These are phyloP conservation scores for Tillandsia leiboldiana DNA, from an alignment of 176 grass and related monocot genomes.

Conservation along the genomic window DNA sequence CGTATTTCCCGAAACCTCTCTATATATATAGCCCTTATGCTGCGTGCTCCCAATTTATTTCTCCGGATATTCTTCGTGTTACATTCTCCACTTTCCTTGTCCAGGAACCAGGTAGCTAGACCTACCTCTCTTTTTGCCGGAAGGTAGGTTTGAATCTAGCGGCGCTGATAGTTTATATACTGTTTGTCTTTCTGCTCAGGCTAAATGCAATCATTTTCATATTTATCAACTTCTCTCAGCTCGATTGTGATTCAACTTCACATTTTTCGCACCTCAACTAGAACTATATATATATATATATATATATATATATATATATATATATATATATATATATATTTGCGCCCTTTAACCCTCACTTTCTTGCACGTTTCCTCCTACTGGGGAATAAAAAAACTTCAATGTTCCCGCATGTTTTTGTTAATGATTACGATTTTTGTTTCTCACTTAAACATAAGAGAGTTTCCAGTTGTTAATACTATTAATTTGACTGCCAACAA, in stretches of 20 bases:
- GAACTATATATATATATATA: background rate
- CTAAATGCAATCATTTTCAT: background rate
- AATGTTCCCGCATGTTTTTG: background rate
- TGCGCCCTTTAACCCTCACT: background rate
- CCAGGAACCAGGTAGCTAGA: background rate
- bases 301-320: background rate
- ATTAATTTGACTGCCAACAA: background rate
- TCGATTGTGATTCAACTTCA: background rate
- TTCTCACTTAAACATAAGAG: background rate
- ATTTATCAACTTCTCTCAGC: background rate
- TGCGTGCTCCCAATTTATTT: background rate
- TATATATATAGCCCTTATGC: background rate
- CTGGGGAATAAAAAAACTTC: too few species aligned
- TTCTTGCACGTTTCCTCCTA: background rate
- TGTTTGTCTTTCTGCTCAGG: background rate
- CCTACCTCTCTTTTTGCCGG: background rate
- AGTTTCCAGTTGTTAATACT: background rate
- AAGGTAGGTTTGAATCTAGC: background rate
- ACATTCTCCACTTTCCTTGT: background rate
- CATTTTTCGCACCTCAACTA: background rate
- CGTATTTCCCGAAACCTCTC: background rate
- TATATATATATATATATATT: background rate
- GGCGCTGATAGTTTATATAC: background rate
- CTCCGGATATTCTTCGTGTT: background rate
- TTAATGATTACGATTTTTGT: background rate